phyloP scores from a whole-genome alignment of 2,329 filamentous ascomycete species.

The Fusarium oxysporum region DNA sequence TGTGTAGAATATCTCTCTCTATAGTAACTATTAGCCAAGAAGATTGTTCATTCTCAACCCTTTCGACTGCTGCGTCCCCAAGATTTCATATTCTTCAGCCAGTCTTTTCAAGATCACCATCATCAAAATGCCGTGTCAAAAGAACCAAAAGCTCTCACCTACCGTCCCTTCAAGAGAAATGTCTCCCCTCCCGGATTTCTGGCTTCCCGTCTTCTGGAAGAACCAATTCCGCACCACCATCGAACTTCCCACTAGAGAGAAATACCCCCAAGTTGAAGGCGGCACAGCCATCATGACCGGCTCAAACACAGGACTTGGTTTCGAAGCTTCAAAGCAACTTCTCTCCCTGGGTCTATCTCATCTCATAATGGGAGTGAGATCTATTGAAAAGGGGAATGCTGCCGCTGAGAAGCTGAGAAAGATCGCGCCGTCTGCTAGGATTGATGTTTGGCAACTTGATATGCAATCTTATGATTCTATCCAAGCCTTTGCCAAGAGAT shows the following conservation, averaged over 20 bases:
- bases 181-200: slow-evolving; percentile 14
- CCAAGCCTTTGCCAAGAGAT: slow-evolving; percentile 29
- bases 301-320: slow-evolving; percentile 43
- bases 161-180: slow-evolving; percentile 22
- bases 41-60: background rate
- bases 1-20: background rate
- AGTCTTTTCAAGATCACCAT: no score
- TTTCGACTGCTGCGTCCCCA: rapidly evolving
- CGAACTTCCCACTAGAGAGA: slow-evolving; percentile 29
- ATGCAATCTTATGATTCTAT: slow-evolving; percentile 45
- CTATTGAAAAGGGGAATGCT: slow-evolving; percentile 23
- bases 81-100: background rate
- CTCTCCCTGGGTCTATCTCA: slow-evolving; percentile 32
- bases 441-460: slow-evolving; percentile 44
- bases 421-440: slow-evolving; percentile 5
- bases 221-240: slow-evolving; percentile 42
- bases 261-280: slow-evolving; percentile 23
- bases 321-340: slow-evolving; percentile 41
- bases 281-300: slow-evolving; percentile 42
- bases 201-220: slow-evolving; percentile 26
- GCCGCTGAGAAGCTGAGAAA: slow-evolving; percentile 20
- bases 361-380: slow-evolving; percentile 33
- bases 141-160: background rate
- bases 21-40: rapidly evolving
- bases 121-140: slow-evolving; percentile 24